Conservation (phyloP, 768 basidiomycete genomes). For the Heimioporus sp. region DNA sequence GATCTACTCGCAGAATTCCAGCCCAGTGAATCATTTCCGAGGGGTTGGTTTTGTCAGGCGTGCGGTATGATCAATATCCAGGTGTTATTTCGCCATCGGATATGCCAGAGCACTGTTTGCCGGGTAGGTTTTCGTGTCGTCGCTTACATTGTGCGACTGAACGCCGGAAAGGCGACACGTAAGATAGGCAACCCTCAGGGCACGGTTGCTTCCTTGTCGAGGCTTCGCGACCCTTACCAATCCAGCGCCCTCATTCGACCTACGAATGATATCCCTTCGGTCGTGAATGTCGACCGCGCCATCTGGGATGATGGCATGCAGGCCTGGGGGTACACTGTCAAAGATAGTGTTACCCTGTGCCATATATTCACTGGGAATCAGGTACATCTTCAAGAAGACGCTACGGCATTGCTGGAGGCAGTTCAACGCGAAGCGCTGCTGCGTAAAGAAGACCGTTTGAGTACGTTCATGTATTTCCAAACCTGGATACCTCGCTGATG, state of each 20-base stretch:
- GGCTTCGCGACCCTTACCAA: slow-evolving; percentile 21
- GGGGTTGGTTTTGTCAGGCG: slow-evolving; percentile 47
- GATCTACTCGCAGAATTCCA: slow-evolving; percentile 30
- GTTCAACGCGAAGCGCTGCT: too few relatives aligned
- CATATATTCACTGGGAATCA: too few relatives aligned
- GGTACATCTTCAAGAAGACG: too few relatives aligned
- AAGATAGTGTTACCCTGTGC: too few relatives aligned
- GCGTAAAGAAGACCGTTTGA: too few relatives aligned
- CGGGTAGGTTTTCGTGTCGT: slow-evolving; percentile 27
- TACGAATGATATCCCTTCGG: slow-evolving; percentile 13
- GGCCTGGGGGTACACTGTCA: slow-evolving; percentile 9
- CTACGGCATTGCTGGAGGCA: too few relatives aligned
- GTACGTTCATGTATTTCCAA: too few relatives aligned
- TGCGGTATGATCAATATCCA: slow-evolving; percentile 53
- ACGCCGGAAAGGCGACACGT: slow-evolving; percentile 6
- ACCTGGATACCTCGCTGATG: too few relatives aligned
- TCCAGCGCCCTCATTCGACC: slow-evolving; percentile 17
- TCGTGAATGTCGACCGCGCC: slow-evolving; percentile 6
- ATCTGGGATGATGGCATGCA: slow-evolving; percentile 33
- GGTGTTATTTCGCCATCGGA: slow-evolving; percentile 43
- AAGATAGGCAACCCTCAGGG: slow-evolving; percentile 9
- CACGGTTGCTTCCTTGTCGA: slow-evolving; percentile 17
- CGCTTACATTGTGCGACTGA: slow-evolving; percentile 7
- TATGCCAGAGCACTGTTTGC: slow-evolving; percentile 42
- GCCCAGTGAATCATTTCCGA: slow-evolving; percentile 35